Base-by-base conservation (phyloP, 2,329 filamentous ascomycete species). In the Phaeophleospora eucalypticola region DNA sequence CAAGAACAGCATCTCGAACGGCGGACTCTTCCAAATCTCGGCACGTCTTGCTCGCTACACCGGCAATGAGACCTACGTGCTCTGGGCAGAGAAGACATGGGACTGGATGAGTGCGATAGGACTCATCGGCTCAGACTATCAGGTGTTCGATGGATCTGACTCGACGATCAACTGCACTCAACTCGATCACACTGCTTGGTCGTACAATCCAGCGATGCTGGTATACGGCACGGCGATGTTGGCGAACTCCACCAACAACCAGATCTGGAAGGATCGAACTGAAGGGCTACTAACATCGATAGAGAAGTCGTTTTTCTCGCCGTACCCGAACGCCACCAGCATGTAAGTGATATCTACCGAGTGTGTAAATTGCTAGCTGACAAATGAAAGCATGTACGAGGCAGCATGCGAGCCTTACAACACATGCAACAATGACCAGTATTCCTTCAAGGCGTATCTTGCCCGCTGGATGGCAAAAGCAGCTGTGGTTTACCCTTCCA, bases 11-110 rank as follows among this genome's bases (percentile, higher is more conserved):
- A 76, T 81, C 51, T 77, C 75, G 10, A 81, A 81, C 53, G 78
- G 78, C 3, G 77, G 71, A 24, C 73, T 81, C 48, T 80, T 81
- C 64, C 76, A 80, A 54, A 69, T 82, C 9, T 72, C 74, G 17
- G 76, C 87, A 6, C 82, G 88, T 14, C 75, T 94, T 4, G 85
- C 86, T 0, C 76, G 83, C 10, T 93, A 87, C 69, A 94, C 89
- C 0, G 80, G 81, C 39, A 93, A 94, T 67, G 62, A 78, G 45
- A 93, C 86, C 0, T 95, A 95, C 62, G 75, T 79, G 7, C 77
- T 87, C 10, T 89, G 85, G 86, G 88, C 87, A 0, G 75, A 80
- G 49, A 83, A 74, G 58, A 72, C 84, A 4, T 86, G 83, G 80
- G 76, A 80, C 52, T 83, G 71, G 69, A 69, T 72, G 14, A 58